These are phyloP conservation scores for Delonix regia DNA, from an alignment of 306 rosid genomes.

Conservation along the genomic window DNA sequence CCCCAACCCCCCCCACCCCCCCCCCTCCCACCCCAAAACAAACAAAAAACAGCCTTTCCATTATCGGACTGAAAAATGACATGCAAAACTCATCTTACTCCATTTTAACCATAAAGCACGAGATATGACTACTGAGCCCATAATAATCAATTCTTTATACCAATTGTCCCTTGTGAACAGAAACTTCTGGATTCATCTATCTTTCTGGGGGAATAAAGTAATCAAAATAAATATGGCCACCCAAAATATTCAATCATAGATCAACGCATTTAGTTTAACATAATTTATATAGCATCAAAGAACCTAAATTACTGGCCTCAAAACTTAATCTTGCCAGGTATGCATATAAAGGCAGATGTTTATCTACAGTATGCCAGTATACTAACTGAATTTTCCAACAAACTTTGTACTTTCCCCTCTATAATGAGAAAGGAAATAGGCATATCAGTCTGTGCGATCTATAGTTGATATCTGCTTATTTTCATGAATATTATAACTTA, in stretches of 20 bases:
- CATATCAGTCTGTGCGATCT: not conserved
- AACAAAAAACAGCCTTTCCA: too few species aligned
- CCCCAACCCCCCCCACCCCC: too few species aligned
- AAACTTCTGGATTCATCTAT: too few species aligned
- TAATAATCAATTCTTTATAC: too few species aligned
- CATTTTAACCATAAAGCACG: too few species aligned
- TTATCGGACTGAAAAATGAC: too few species aligned
- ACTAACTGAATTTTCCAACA: not conserved
- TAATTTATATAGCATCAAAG: not conserved
- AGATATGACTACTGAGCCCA: too few species aligned
- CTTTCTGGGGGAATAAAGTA: too few species aligned
- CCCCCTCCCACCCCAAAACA: too few species aligned
- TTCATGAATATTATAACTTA: not conserved
- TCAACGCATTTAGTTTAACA: not conserved
- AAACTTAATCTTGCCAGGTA: not conserved
- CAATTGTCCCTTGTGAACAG: too few species aligned
- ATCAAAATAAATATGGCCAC: not conserved
- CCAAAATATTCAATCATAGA: not conserved
- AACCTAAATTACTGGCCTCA: constrained; percentile 10
- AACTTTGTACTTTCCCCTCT: not conserved
- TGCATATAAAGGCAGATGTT: constrained; percentile 8
- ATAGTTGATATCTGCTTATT: not conserved
- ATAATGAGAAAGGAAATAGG: not conserved
- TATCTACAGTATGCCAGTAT: not conserved
- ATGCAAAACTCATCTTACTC: too few species aligned